A percentile compares a stretch with the other conserved stretches of the same genome.
Conservation (phyloP, 2,329 filamentous ascomycete genomes). For the Gliomastix tumulicola region DNA sequence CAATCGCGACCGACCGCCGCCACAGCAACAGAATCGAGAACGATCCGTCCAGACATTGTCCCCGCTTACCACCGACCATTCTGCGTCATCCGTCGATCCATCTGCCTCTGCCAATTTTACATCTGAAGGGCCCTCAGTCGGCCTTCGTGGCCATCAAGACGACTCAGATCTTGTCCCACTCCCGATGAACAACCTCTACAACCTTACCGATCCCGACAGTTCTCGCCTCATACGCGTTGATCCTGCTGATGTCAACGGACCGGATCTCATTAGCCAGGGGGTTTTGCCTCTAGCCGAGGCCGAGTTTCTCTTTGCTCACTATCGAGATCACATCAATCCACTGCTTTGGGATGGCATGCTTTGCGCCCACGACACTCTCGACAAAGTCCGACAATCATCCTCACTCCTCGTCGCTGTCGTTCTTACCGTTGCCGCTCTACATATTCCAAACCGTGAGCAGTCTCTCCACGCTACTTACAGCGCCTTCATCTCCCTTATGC, state of each 20-base stretch:
- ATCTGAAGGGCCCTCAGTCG: conserved; percentile 8
- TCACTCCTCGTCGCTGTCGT: conserved; percentile 11
- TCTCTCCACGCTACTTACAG: conserved; percentile 7
- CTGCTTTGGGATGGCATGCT: conserved; percentile 11
- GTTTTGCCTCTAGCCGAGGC: conserved; percentile 9
- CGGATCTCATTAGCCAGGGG: conserved; percentile 12
- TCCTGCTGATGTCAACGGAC: conserved; percentile 9
- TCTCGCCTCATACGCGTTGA: conserved; percentile 10
- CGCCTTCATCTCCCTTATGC: conserved; percentile 10
- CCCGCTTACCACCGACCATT: conserved; percentile 1
- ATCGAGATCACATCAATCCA: conserved; percentile 10
- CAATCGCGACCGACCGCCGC: not conserved
- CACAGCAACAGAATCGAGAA: not conserved
- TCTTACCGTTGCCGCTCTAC: conserved; percentile 12
- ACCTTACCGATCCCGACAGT: conserved; percentile 8
- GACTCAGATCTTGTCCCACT: conserved; percentile 9
- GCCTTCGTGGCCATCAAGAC: conserved; percentile 6
- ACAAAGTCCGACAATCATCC: conserved; percentile 10
- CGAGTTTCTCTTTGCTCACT: conserved; percentile 12
- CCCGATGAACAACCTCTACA: conserved; percentile 11
- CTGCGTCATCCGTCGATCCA: conserved; percentile 1
- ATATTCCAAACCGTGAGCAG: conserved; percentile 8
- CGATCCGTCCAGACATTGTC: conserved; percentile 1
- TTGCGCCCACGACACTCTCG: conserved; percentile 9
- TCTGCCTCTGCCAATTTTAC: conserved; percentile 5